phyloP scores from a whole-genome alignment of 495 filamentous ascomycete species.

The Annulohypoxylon moriforme region DNA sequence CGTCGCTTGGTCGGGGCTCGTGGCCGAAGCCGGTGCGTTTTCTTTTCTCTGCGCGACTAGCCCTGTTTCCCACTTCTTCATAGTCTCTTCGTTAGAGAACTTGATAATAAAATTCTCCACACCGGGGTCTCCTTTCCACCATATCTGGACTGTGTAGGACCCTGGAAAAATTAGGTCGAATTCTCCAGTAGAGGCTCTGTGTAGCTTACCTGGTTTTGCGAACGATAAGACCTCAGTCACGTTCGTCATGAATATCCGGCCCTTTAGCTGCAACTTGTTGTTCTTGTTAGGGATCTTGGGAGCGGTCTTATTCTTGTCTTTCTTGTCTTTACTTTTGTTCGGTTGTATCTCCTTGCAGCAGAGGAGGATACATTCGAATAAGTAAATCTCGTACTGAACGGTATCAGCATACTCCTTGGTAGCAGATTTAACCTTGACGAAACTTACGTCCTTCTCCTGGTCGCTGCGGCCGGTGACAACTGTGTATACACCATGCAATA shows the following conservation, averaged over 20 bases:
- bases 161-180: slow-evolving; percentile 61
- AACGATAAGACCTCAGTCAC: slow-evolving; percentile 91
- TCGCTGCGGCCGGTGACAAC: slow-evolving; percentile 90
- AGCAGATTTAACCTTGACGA: slow-evolving; percentile 11
- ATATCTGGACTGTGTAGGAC: slow-evolving; percentile 94
- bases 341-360: slow-evolving; percentile 96
- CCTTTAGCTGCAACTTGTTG: slow-evolving; percentile 90
- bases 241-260: slow-evolving; percentile 98
- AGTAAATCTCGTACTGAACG: slow-evolving; percentile 91
- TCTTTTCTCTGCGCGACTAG: slow-evolving; percentile 69
- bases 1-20: slow-evolving; percentile 52
- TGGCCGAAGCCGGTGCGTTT: slow-evolving; percentile 52
- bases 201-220: slow-evolving; percentile 78
- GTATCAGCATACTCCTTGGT: slow-evolving; percentile 37
- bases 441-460: slow-evolving; percentile 83
- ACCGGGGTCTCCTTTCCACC: slow-evolving; percentile 96
- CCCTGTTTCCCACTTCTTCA: slow-evolving; percentile 87
- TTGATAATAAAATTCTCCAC: slow-evolving; percentile 97
- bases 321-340: slow-evolving; percentile 81
- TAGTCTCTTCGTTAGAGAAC: slow-evolving; percentile 86
- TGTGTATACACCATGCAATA: slow-evolving; percentile 92
- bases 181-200: slow-evolving; percentile 1
- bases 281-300: slow-evolving; percentile 77
- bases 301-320: slow-evolving; percentile 65
- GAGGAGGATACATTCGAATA: slow-evolving; percentile 94